Conservation (phyloP, 2,329 filamentous ascomycete genomes). For the Alternaria novae-zelandiae region DNA sequence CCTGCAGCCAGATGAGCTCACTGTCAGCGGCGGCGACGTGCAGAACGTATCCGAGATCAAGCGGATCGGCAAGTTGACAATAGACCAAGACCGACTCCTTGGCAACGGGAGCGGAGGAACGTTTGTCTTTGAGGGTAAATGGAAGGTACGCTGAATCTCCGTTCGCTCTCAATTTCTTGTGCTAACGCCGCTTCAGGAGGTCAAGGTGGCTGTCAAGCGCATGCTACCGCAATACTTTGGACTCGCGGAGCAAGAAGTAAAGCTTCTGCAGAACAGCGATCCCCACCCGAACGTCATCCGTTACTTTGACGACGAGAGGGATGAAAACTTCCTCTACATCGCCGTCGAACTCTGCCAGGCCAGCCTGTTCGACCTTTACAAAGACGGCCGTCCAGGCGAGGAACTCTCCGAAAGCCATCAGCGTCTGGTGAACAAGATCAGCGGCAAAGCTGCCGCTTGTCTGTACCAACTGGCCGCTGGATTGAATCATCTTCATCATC, state of each 20-base stretch:
- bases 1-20: conserved; percentile 49
- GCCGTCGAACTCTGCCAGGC: conserved; percentile 93
- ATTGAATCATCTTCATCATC: conserved; percentile 83
- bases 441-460: conserved; percentile 77
- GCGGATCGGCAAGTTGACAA: conserved; percentile 66
- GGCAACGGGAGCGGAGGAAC: conserved; percentile 94
- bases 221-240: conserved; percentile 97
- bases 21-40: conserved; percentile 52
- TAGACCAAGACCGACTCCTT: conserved; percentile 65
- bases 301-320: conserved; percentile 91
- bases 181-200: conserved; percentile 57
- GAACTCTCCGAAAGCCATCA: conserved; percentile 66
- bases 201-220: conserved; percentile 92
- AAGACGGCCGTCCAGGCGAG: conserved; percentile 61
- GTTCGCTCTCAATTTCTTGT: background rate
- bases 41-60: conserved; percentile 57
- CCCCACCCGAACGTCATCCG: conserved; percentile 96
- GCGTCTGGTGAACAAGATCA: conserved; percentile 73
- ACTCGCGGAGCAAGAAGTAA: conserved; percentile 92
- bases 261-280: conserved; percentile 87
- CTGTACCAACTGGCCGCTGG: conserved; percentile 90
- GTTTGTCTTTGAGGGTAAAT: conserved; percentile 91
- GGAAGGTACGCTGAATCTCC: conserved; percentile 61
- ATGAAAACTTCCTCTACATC: conserved; percentile 92
- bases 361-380: conserved; percentile 88